Base-by-base conservation (phyloP, 768 basidiomycete genomes). In the Trametes meyenii region DNA sequence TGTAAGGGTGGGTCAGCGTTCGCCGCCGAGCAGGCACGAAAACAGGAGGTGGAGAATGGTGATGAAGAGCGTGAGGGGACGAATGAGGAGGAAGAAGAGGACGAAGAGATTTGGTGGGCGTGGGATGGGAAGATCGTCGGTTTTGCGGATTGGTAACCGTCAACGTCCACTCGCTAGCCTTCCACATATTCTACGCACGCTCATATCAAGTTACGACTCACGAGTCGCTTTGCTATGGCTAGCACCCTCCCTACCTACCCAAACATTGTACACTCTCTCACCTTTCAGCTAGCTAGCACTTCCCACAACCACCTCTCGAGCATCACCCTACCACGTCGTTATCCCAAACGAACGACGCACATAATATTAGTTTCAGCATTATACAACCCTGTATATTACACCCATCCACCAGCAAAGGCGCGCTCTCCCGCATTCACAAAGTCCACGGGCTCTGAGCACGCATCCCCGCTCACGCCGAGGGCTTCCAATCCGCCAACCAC, bases 31-130 rank as follows among this genome's bases (percentile, higher is more conserved):
- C 33, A 23, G 51, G 36, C 38, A 26, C 26, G 44, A 5, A 35
- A 33, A 43, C 13, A 14, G 12, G 44, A 21, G 60, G 53, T 17
- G 43, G 56, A 23, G 43, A 21, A 54, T 11, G 46, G n/a, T 17
- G 53, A 43, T 24, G 44, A 42, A 50, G 33, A 2, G 67, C 66
- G 2, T 29, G 24, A 14, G 63, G 66, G 38, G 65, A 66, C 21
- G 21, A 54, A 67, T 55, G 65, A 24, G 26, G 65, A 29, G 26
- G 65, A 66, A 14, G 82, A 81, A 63, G 78, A 75, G 3, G 78
- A 80, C 33, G 82, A 83, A 62, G 66, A 77, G 70, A 81, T 83
- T 52, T 83, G 81, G 81, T 83, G 81, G 81, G 72, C 69, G 42
- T 83, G 81, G 81, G 72, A 82, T 40, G 81, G 81, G 13, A 81